phyloP scores from a whole-genome alignment of 768 basidiomycete genomes.

The Leccinum longicurvipes region DNA sequence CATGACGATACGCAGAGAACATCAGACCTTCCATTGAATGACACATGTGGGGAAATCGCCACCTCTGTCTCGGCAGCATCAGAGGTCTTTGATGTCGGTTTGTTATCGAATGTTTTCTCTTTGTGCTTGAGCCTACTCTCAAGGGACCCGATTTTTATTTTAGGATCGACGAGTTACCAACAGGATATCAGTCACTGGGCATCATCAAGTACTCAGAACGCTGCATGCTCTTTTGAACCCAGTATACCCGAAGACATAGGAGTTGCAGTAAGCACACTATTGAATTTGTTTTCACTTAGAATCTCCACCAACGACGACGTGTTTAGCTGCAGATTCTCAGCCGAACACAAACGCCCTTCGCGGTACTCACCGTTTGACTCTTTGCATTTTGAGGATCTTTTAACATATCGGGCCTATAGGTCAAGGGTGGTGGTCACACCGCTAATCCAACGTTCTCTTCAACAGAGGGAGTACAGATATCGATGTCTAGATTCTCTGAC shows the following conservation, averaged over 20 bases:
- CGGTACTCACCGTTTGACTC: slow-evolving; percentile 11
- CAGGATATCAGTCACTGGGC: slow-evolving; percentile 42
- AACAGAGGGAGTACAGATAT: slow-evolving; percentile 53
- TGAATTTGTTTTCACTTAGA: background rate
- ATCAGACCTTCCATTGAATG: background rate
- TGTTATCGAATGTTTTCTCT: background rate
- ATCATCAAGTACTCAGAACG: slow-evolving; percentile 41
- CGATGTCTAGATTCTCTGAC: slow-evolving; percentile 48
- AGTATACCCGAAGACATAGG: slow-evolving; percentile 50
- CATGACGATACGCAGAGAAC: background rate
- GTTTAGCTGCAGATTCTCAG: slow-evolving; percentile 31
- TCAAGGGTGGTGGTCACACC: slow-evolving; percentile 61
- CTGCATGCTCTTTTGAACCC: slow-evolving; percentile 58
- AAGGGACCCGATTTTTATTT: no score
- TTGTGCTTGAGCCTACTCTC: background rate
- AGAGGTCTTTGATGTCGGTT: background rate
- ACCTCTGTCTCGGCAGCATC: background rate
- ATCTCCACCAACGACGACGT: background rate
- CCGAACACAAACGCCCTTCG: slow-evolving; percentile 36
- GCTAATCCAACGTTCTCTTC: slow-evolving; percentile 57
- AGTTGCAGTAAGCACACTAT: slow-evolving; percentile 36
- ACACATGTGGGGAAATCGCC: background rate
- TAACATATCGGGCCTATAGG: slow-evolving; percentile 31
- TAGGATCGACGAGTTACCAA: background rate
- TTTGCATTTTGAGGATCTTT: background rate